Conservation (phyloP, 768 basidiomycete species). For the Lactarius quietus region DNA sequence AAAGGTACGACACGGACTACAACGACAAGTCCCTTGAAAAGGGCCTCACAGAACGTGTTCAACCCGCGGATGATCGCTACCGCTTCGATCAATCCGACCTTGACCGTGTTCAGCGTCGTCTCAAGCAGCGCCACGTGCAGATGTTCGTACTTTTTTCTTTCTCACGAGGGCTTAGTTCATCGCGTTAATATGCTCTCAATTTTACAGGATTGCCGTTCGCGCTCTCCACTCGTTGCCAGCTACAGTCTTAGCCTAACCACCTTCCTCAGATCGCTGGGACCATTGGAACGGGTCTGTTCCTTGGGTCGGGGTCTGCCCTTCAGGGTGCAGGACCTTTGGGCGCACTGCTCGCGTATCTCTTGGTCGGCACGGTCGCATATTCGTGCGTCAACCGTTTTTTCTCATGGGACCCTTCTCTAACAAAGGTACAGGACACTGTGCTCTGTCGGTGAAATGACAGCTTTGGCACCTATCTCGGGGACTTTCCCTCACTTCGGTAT, state of each 20-base stretch:
- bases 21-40: constrained; percentile 28
- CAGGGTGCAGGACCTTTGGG: constrained; percentile 63
- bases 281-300: constrained; percentile 69
- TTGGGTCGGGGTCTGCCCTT: constrained; percentile 64
- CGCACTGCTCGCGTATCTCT: constrained; percentile 57
- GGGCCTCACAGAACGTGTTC: constrained; percentile 30
- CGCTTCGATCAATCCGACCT: constrained; percentile 59
- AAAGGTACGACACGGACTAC: neutral
- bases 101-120: constrained; percentile 66
- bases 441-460: constrained; percentile 76
- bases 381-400: constrained; percentile 44
- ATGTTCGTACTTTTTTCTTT: constrained; percentile 46
- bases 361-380: constrained; percentile 66
- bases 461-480: constrained; percentile 72
- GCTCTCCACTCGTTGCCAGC: neutral
- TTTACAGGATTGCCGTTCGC: constrained; percentile 58
- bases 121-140: constrained; percentile 77
- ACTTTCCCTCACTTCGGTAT: constrained; percentile 70
- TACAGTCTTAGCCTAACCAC: neutral
- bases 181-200: neutral
- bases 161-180: neutral
- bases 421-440: constrained; percentile 47
- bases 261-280: constrained; percentile 63
- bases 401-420: neutral
- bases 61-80: constrained; percentile 31